These are phyloP conservation scores for Fibroporia radiculosa DNA, from an alignment of 768 basidiomycete genomes.

Conservation along the genomic window DNA sequence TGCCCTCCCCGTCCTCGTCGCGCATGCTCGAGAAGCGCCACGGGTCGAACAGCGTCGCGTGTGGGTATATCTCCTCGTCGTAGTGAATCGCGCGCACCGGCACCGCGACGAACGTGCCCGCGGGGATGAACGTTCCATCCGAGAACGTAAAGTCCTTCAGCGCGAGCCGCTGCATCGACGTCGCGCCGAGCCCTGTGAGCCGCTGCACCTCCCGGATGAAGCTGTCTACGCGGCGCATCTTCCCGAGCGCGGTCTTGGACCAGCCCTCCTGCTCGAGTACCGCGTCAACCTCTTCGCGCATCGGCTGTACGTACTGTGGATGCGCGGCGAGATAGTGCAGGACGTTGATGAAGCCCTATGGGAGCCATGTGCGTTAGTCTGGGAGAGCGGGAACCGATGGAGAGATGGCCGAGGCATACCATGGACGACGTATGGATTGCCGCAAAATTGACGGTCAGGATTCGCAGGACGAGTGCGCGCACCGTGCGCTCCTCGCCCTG, in stretches of 20 bases:
- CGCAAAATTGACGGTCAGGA: conserved; percentile 35
- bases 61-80: conserved; percentile 34
- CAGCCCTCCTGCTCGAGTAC: conserved; percentile 25
- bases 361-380: neutral
- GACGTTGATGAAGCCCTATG: conserved; percentile 22
- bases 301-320: conserved; percentile 20
- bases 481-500: conserved; percentile 19
- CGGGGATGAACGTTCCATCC: conserved; percentile 22
- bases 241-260: conserved; percentile 32
- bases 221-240: conserved; percentile 24
- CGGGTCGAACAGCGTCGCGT: conserved; percentile 32
- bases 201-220: neutral
- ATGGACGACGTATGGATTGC: conserved; percentile 32
- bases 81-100: conserved; percentile 27
- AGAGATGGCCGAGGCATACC: conserved; percentile 19
- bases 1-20: conserved; percentile 8
- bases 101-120: conserved; percentile 29
- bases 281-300: conserved; percentile 24
- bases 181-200: neutral
- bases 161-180: conserved; percentile 8
- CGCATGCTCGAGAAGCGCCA: conserved; percentile 31
- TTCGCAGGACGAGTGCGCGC: conserved; percentile 18
- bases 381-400: neutral
- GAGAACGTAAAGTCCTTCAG: conserved; percentile 23
- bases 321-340: conserved; percentile 23